A percentile compares a stretch with the other conserved stretches of the same genome.
Evolutionary conservation across 306 rosid genomes (phyloP).

Genomic region (Trichosanthes cucumerina): DNA sequence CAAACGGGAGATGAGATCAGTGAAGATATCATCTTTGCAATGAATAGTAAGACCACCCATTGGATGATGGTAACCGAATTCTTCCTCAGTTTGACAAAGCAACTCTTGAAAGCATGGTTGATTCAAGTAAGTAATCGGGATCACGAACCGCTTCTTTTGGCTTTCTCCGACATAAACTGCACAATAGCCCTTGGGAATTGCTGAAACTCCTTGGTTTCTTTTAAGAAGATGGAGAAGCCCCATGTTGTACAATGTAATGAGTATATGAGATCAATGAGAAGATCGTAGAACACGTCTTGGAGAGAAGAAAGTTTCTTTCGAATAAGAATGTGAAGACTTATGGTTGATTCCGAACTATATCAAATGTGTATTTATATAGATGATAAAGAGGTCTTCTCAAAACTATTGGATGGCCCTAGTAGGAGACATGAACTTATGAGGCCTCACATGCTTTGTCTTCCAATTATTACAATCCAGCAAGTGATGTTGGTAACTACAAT

Average conservation of each 20-base stretch:
- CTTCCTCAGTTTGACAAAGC: slow-evolving; percentile 21
- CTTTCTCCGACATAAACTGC: slow-evolving; percentile 5
- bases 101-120: slow-evolving; percentile 24
- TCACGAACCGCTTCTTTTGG: background rate
- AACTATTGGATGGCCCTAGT: background rate
- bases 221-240: background rate
- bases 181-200: slow-evolving; percentile 7
- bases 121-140: background rate
- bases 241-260: background rate
- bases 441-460: slow-evolving; percentile 1
- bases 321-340: background rate
- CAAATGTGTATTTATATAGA: background rate
- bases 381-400: background rate
- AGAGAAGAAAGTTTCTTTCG: background rate
- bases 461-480: background rate
- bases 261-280: background rate
- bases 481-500: background rate
- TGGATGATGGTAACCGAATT: slow-evolving; percentile 27
- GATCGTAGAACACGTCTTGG: background rate
- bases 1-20: slow-evolving; percentile 20
- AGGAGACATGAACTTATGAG: background rate
- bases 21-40: slow-evolving; percentile 23
- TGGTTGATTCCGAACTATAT: background rate
- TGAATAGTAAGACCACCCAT: slow-evolving; percentile 34
- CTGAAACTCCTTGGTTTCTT: background rate